A percentile compares a stretch with the other conserved stretches of the same genome.
Evolutionary conservation across 805 yeast genomes (phyloP).

Genomic region (Debaryomyces prosopidis): DNA sequence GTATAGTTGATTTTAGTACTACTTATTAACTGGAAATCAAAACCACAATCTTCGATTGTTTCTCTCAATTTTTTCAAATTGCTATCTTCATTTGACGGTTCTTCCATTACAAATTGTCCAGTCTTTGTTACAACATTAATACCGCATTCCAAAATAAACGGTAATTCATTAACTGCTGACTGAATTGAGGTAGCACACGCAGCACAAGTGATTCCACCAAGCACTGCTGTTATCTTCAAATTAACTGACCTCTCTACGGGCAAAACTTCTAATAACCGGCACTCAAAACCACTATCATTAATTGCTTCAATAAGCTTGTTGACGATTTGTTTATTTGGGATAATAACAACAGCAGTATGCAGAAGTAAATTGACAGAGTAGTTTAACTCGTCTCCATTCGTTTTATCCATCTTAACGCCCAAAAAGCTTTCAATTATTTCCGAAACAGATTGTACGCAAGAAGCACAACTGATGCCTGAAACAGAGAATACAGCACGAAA

Average conservation of each 20-base stretch:
- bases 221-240: slow-evolving; percentile 56
- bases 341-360: slow-evolving; percentile 53
- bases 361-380: slow-evolving; percentile 53
- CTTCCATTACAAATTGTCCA: slow-evolving; percentile 60
- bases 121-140: slow-evolving; percentile 61
- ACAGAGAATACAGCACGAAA: slow-evolving; percentile 54
- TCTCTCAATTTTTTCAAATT: slow-evolving; percentile 45
- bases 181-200: slow-evolving; percentile 64
- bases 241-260: slow-evolving; percentile 54
- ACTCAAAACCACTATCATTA: slow-evolving; percentile 39
- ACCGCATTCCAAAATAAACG: slow-evolving; percentile 53
- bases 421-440: slow-evolving; percentile 26
- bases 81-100: slow-evolving; percentile 23
- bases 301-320: slow-evolving; percentile 29
- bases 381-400: slow-evolving; percentile 20
- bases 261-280: slow-evolving; percentile 55
- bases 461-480: slow-evolving; percentile 45
- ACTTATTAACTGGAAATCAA: slow-evolving; percentile 53
- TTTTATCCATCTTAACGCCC: slow-evolving; percentile 2
- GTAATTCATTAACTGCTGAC: slow-evolving; percentile 44
- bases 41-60: slow-evolving; percentile 66
- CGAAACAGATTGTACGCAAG: slow-evolving; percentile 33
- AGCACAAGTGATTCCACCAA: slow-evolving; percentile 77
- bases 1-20: slow-evolving; percentile 47
- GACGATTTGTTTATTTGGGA: slow-evolving; percentile 51